Evolutionary conservation across 2,329 filamentous ascomycete species (phyloP).

Genomic region (Aspergillus sp.): DNA sequence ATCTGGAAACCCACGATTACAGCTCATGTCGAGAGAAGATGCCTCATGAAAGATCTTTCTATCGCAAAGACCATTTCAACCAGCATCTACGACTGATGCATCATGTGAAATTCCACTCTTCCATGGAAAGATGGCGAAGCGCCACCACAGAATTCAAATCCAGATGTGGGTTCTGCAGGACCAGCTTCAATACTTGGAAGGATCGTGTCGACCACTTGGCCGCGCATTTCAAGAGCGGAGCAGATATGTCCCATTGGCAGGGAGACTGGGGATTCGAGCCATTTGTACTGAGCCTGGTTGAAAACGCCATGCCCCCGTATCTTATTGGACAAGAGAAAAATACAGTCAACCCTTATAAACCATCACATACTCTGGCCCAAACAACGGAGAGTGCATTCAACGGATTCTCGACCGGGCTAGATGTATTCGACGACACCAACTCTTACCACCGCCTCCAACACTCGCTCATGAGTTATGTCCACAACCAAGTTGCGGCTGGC

Average conservation of each 20-base stretch:
- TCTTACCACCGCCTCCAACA: slow-evolving; percentile 35
- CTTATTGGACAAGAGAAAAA: slow-evolving; percentile 26
- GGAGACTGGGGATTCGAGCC: slow-evolving; percentile 35
- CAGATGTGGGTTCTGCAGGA: slow-evolving; percentile 38
- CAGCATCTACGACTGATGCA: slow-evolving; percentile 56
- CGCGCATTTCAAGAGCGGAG: slow-evolving; percentile 31
- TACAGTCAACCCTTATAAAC: slow-evolving; percentile 26
- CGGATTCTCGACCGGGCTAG: not conserved
- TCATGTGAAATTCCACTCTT: slow-evolving; percentile 45
- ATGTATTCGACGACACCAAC: slow-evolving; percentile 28
- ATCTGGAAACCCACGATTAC: slow-evolving; percentile 54
- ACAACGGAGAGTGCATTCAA: slow-evolving; percentile 1
- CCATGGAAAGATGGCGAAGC: slow-evolving; percentile 54
- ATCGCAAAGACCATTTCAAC: slow-evolving; percentile 54
- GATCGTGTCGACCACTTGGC: slow-evolving; percentile 35
- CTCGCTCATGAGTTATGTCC: slow-evolving; percentile 34
- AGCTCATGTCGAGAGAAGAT: slow-evolving; percentile 53
- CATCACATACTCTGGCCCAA: slow-evolving; percentile 8
- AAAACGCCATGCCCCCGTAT: slow-evolving; percentile 33
- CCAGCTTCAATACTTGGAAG: slow-evolving; percentile 37
- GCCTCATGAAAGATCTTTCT: slow-evolving; percentile 52
- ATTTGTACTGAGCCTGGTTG: slow-evolving; percentile 26
- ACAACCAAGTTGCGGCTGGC: slow-evolving; percentile 25
- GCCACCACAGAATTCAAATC: slow-evolving; percentile 47
- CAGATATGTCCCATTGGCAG: slow-evolving; percentile 31